Conservation (phyloP, 495 filamentous ascomycete genomes). For the Corynascus novoguineensis region DNA sequence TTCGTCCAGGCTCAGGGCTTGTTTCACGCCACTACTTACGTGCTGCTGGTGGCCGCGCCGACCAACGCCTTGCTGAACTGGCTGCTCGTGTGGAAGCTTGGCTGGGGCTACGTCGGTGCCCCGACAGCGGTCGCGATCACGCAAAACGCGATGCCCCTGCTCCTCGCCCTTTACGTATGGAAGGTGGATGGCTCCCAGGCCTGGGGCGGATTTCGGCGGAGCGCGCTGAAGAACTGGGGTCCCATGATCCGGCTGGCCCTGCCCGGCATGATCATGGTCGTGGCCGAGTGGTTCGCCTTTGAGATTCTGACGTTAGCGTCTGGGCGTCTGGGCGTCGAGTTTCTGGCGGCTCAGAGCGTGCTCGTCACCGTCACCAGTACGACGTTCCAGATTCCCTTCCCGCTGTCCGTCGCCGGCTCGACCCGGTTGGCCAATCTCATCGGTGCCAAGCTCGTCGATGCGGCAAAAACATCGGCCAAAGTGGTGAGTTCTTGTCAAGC, state of each 20-base stretch:
- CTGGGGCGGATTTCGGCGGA: slow-evolving; percentile 75
- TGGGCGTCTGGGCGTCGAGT: slow-evolving; percentile 62
- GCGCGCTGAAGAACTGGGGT: slow-evolving; percentile 74
- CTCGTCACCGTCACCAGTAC: slow-evolving; percentile 50
- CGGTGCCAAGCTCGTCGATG: slow-evolving; percentile 61
- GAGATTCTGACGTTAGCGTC: slow-evolving; percentile 71
- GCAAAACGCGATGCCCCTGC: slow-evolving; percentile 69
- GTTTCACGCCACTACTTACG: slow-evolving; percentile 63
- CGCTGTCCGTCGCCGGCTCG: slow-evolving; percentile 56
- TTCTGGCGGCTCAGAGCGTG: slow-evolving; percentile 60
- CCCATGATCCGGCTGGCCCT: slow-evolving; percentile 82
- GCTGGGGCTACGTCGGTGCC: slow-evolving; percentile 77
- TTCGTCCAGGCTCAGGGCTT: slow-evolving; percentile 70
- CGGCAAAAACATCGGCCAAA: slow-evolving; percentile 65
- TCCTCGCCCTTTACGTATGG: slow-evolving; percentile 69
- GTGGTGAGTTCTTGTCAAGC: slow-evolving; percentile 44
- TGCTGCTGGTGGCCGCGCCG: slow-evolving; percentile 61
- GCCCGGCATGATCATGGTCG: slow-evolving; percentile 89
- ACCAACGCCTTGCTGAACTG: slow-evolving; percentile 63
- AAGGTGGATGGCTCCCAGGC: slow-evolving; percentile 73
- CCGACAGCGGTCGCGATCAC: slow-evolving; percentile 82
- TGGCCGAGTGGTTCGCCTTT: slow-evolving; percentile 84
- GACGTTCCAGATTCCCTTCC: slow-evolving; percentile 58
- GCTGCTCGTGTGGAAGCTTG: slow-evolving; percentile 67
- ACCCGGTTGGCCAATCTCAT: slow-evolving; percentile 63